Evolutionary conservation across 192 early-diverging fungal genomes (phyloP), one percentile per base, ranked within the genome.

Genomic region (Umbelopsis sp.): DNA sequence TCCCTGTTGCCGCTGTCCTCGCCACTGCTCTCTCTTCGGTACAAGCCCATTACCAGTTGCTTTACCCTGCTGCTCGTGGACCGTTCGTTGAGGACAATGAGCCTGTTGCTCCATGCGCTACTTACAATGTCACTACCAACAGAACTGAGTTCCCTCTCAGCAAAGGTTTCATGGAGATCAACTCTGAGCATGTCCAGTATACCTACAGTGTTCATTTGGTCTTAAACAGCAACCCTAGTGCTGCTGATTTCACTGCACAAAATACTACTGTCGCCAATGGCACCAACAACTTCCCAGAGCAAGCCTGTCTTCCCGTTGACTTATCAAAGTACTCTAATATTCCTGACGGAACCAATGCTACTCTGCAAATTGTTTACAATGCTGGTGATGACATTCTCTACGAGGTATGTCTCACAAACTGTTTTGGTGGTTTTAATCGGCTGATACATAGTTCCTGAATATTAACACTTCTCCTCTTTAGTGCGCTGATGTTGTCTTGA

Each of bases 351-450:
- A 61, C 74, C 46, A 81, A 80, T 64, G 87, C 82, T 21, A 85
- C 83, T 46, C 72, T 88, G n/a, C 87, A 88, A 68, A 58, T 85
- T 46, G 51, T 83, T 7, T 84, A 80, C 68, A 82, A 76, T 52
- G 84, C 78, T 18, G 84, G 82, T 20, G 85, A 88, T 58, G 78
- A 74, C 4, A 66, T 65, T 51, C 76, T 88, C 3, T 86, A 86
- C 64, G 81, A 84, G 71, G 78, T 79, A 74, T 37, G 12, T 21
- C 46, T 49, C 20, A 3, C 10, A 46, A 13, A 46, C 49, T 4
- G 15, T 33, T 68, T 23, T 49, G 11, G 8, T 18, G 16, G 4
- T 35, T 10, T 21, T 12, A 30, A 30, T 15, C 27, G 21, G 9
- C 16, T 13, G 2, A 27, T 33, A 25, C 11, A 25, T 61, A 2